These are phyloP conservation scores for Eucalyptus regnans DNA, from an alignment of 345 rosid genomes.

Conservation along the genomic window DNA sequence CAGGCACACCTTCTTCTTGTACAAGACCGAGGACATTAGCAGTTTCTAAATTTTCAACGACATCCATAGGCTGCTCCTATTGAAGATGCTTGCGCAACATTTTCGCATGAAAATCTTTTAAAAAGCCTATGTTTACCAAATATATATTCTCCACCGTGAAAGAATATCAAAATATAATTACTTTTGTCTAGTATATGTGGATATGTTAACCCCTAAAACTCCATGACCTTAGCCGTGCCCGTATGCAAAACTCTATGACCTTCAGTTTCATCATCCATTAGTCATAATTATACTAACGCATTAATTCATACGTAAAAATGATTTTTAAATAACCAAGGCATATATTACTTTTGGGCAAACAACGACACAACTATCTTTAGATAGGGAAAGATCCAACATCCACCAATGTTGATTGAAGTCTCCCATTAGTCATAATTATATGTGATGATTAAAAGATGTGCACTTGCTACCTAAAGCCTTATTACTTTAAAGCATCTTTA, in stretches of 20 bases:
- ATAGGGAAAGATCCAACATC: no score
- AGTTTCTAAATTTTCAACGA: constrained; percentile 30
- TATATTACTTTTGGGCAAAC: no score
- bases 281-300: no score
- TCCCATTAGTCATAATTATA: no score
- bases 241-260: constrained; percentile 55
- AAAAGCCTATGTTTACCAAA: constrained; percentile 40
- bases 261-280: not conserved
- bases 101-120: constrained; percentile 79
- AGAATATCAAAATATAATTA: not conserved
- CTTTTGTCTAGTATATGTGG: constrained; percentile 85
- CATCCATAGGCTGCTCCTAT: constrained; percentile 24
- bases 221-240: constrained; percentile 71
- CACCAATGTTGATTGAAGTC: no score
- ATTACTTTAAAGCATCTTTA: no score
- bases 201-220: constrained; percentile 23
- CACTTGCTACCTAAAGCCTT: no score
- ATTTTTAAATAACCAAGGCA: no score
- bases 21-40: constrained; percentile 11
- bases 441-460: no score
- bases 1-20: constrained; percentile 33
- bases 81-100: constrained; percentile 67
- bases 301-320: no score
- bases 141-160: no score
- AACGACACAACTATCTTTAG: no score